These are phyloP conservation scores for Exobasidium rhododendri DNA, from an alignment of 1,284 basidiomycete genomes.

Conservation along the genomic window DNA sequence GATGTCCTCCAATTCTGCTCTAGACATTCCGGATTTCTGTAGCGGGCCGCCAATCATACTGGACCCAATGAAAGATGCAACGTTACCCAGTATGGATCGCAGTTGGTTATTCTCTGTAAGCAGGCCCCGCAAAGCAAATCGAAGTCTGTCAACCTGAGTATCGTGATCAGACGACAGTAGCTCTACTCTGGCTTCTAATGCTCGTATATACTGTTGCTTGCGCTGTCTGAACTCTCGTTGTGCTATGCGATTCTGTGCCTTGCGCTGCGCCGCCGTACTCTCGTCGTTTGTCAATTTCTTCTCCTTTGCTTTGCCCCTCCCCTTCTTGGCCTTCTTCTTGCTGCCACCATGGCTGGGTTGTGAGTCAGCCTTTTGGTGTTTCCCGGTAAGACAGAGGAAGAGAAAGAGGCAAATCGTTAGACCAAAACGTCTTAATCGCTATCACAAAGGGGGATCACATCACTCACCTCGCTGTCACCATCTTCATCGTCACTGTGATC, in stretches of 20 bases:
- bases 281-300: constrained; percentile 6
- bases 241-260: constrained; percentile 46
- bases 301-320: constrained; percentile 16
- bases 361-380: neutral
- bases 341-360: constrained; percentile 15
- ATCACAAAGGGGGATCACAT: neutral
- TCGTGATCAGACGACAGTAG: constrained; percentile 46
- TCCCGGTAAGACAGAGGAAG: too few relatives aligned
- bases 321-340: constrained; percentile 16
- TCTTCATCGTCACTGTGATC: constrained; percentile 30
- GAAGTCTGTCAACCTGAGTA: constrained; percentile 43
- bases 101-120: constrained; percentile 46
- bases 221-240: constrained; percentile 49
- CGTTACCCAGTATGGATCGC: constrained; percentile 30
- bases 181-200: constrained; percentile 44
- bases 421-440: too few relatives aligned
- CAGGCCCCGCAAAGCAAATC: constrained; percentile 34
- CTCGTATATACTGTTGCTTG: constrained; percentile 50
- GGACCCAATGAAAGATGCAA: constrained; percentile 40
- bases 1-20: constrained; percentile 29
- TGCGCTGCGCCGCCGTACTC: constrained; percentile 27
- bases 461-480: neutral
- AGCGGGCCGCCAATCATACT: constrained; percentile 35
- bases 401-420: too few relatives aligned
- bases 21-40: constrained; percentile 28